These are phyloP conservation scores for Plasmodium gallinaceum DNA, from an alignment of 169 alveolate species.

Conservation along the genomic window DNA sequence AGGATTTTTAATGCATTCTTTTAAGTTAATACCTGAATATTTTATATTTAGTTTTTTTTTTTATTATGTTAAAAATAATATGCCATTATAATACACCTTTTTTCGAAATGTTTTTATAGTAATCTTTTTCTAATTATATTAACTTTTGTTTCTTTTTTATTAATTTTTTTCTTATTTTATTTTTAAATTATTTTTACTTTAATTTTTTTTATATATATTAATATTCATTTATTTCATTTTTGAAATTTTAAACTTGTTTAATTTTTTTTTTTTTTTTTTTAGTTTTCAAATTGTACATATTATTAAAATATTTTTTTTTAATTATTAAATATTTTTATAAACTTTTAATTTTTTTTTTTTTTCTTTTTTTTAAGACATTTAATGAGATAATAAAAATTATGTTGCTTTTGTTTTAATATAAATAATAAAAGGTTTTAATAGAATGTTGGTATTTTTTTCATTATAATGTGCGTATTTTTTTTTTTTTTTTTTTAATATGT, in stretches of 20 bases:
- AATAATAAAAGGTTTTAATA: no score
- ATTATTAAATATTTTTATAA: background rate
- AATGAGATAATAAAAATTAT: no score
- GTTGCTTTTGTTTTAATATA: no score
- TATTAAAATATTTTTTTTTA: constrained; percentile 5
- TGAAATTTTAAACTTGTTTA: no score
- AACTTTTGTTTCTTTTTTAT: background rate
- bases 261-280: no score
- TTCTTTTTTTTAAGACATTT: no score
- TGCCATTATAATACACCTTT: constrained; percentile 30
- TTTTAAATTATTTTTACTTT: constrained; percentile 11
- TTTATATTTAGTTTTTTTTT: constrained; percentile 70
- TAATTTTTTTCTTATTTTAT: constrained; percentile 5
- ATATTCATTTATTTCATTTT: no score
- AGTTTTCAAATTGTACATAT: background rate
- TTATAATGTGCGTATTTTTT: no score
- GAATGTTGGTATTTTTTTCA: no score
- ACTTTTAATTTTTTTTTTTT: no score
- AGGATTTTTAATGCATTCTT: constrained; percentile 61
- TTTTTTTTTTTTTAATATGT: no score
- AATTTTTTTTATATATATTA: constrained; percentile 1
- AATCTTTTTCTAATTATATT: background rate
- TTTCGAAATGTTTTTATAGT: background rate
- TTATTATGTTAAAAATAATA: constrained; percentile 63
- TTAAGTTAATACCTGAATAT: constrained; percentile 73